Evolutionary conservation across 2,329 filamentous ascomycete genomes (phyloP).

Genomic region (Cordyceps pruinosa): DNA sequence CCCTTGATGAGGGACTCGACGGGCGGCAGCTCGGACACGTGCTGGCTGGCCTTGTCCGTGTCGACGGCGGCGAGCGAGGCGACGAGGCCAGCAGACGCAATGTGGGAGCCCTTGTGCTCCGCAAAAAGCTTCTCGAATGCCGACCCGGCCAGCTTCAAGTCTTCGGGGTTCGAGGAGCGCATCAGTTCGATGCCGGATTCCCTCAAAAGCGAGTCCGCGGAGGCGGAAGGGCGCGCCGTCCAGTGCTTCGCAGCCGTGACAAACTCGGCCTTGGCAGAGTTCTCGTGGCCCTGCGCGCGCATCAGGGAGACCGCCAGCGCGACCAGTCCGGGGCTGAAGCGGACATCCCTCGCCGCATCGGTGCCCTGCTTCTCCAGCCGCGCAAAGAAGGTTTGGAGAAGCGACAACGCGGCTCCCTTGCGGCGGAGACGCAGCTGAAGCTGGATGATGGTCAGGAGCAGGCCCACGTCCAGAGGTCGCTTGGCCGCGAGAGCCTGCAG

Average conservation of each 20-base stretch:
- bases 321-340: constrained; percentile 79
- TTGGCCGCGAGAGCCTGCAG: constrained; percentile 65
- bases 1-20: constrained; percentile 54
- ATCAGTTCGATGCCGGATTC: constrained; percentile 80
- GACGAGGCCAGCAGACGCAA: constrained; percentile 75
- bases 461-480: constrained; percentile 71
- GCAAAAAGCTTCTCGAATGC: constrained; percentile 69
- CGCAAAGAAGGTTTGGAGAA: constrained; percentile 69
- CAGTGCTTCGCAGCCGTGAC: constrained; percentile 76
- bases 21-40: constrained; percentile 52
- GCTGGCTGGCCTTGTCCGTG: constrained; percentile 45
- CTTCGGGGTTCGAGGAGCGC: constrained; percentile 61
- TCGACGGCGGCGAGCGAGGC: constrained; percentile 66
- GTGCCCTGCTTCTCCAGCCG: constrained; percentile 58
- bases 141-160: constrained; percentile 64
- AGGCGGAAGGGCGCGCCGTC: constrained; percentile 48
- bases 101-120: constrained; percentile 58
- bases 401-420: constrained; percentile 62
- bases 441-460: constrained; percentile 73
- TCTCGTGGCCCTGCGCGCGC: constrained; percentile 64
- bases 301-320: constrained; percentile 76
- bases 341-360: constrained; percentile 56
- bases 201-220: constrained; percentile 60
- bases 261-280: constrained; percentile 65
- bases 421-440: constrained; percentile 70